A percentile compares a stretch with the other conserved stretches of the same genome.
Conservation (phyloP, 2,329 filamentous ascomycete genomes). For the Cladosporium sp. region DNA sequence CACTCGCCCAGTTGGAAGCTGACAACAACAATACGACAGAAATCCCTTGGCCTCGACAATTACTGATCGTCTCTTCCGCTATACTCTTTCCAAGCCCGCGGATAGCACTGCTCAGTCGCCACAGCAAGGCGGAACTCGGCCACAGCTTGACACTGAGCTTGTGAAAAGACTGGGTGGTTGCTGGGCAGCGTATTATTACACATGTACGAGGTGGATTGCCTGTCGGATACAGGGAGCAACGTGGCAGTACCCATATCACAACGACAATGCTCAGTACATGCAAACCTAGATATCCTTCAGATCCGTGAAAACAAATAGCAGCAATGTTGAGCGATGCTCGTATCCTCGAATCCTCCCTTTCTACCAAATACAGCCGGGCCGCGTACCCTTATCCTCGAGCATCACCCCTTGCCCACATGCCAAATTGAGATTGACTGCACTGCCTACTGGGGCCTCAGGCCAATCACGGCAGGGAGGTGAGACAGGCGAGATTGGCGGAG, state of each 20-base stretch:
- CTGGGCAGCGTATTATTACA: not conserved
- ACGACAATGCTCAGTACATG: not conserved
- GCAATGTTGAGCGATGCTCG: not conserved
- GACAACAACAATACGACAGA: not conserved
- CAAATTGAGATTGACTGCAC: slow-evolving; percentile 20
- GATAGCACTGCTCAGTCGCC: not conserved
- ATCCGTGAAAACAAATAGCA: not conserved
- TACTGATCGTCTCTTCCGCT: not conserved
- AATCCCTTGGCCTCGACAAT: not conserved
- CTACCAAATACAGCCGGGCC: not conserved
- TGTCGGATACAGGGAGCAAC: not conserved
- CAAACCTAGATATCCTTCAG: not conserved
- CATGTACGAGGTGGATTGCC: not conserved
- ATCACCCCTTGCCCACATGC: not conserved
- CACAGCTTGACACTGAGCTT: not conserved
- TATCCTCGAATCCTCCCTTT: not conserved
- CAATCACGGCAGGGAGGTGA: slow-evolving; percentile 4
- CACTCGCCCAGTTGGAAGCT: not conserved
- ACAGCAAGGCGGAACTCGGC: slow-evolving; percentile 1
- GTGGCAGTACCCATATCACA: not conserved
- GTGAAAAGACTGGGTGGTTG: not conserved
- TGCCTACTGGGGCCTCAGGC: slow-evolving; percentile 13
- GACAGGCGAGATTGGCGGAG: slow-evolving; percentile 2
- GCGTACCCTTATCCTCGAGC: not conserved
- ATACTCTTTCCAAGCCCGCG: not conserved